Base-by-base conservation (phyloP, 148 eudicot genomes). In the Persicaria tinctoria region DNA sequence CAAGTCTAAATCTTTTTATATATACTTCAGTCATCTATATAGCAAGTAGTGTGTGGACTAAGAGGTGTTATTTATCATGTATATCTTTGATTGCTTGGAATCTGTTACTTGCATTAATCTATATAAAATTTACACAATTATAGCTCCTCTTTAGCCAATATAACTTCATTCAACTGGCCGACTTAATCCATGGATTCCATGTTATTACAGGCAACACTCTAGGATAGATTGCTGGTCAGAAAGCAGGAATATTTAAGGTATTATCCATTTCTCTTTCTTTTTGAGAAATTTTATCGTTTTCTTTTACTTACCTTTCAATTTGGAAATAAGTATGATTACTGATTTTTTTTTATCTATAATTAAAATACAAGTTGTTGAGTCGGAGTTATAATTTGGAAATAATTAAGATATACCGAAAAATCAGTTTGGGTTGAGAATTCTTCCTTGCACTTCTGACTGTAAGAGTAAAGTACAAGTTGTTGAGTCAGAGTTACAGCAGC, bases 201-300 rank as follows among this genome's bases (percentile, higher is more conserved):
- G 38, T 66, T 81, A 76, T 57, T 72, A 51, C 89, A 96, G 99
- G 99, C 73, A 80, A 96, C 79, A 96, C 99, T 73, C 93, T 96
- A 72, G 94, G 92, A 75, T 86, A 84, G 84, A 96, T 96, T 83
- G 97, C 99, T 75, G 94, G 89, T 57, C 94, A 92, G 80, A 96
- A 96, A 81, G 92, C 99, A 73, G 97, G 99, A 68, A 96, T 96
- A 73, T 83, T 92, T 45, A 96, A 96, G 97, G 99, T 96, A 32
- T n/a, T 23, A 6, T 78, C 76, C 16, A 8, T 38, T 73, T 20
- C 63, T 66, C 17, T 32, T 32, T 32, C 38, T 1, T 32, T 32
- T 32, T 32, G 38, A 32, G 38, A 32, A 32, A 32, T 32, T 32
- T 32, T 32, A 32, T 32, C 38, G 38, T 32, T 32, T 32, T 32